Percentiles rank a stretch among this genome's conserved stretches.
These are phyloP conservation scores for Beauveria medogensis DNA, from an alignment of 2,329 filamentous ascomycete genomes.

Conservation along the genomic window DNA sequence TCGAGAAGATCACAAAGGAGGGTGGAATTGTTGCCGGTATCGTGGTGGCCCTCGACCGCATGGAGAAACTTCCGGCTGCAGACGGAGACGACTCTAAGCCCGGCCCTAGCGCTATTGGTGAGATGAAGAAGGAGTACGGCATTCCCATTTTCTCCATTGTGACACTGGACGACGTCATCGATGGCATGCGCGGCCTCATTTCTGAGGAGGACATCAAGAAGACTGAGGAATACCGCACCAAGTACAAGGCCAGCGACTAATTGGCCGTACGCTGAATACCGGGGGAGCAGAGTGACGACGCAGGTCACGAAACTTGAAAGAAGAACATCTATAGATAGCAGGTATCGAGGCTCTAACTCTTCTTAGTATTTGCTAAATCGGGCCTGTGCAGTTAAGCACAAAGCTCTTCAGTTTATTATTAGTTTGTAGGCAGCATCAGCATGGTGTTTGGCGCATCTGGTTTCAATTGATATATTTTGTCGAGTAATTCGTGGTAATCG, in stretches of 20 bases:
- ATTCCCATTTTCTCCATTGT: slow-evolving; percentile 80
- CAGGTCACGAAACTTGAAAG: neutral
- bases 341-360: slow-evolving; percentile 1
- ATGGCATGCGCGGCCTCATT: slow-evolving; percentile 54
- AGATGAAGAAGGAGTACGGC: slow-evolving; percentile 73
- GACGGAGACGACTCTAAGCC: slow-evolving; percentile 59
- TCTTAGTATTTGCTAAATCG: neutral
- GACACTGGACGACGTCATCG: slow-evolving; percentile 76
- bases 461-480: neutral
- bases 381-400: neutral
- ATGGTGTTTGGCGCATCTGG: slow-evolving; percentile 9
- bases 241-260: slow-evolving; percentile 54
- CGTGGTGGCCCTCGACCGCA: slow-evolving; percentile 78
- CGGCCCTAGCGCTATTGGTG: slow-evolving; percentile 74
- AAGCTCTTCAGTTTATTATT: slow-evolving; percentile 1
- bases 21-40: slow-evolving; percentile 82
- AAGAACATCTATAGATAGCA: neutral
- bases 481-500: neutral
- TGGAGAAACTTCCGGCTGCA: slow-evolving; percentile 67
- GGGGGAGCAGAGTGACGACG: neutral
- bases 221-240: slow-evolving; percentile 65
- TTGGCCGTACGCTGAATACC: neutral
- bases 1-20: slow-evolving; percentile 78
- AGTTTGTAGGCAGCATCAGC: slow-evolving; percentile 9
- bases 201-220: slow-evolving; percentile 54